Conservation (phyloP, 2,329 filamentous ascomycete genomes). For the Pseudogymnoascus sp. region DNA sequence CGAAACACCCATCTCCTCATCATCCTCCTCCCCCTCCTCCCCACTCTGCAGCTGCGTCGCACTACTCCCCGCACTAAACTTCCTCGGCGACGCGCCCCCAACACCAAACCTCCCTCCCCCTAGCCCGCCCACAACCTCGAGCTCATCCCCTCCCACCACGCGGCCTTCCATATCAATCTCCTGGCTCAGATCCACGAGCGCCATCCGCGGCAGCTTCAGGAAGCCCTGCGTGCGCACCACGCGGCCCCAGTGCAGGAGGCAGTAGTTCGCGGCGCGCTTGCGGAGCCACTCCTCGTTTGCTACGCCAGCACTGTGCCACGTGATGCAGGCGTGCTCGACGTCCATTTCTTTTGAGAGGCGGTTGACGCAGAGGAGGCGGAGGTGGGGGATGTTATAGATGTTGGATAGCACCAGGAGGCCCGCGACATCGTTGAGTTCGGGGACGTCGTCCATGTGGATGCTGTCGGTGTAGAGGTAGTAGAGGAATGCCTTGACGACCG, state of each 20-base stretch:
- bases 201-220: slow-evolving; percentile 66
- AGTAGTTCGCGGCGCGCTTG: slow-evolving; percentile 79
- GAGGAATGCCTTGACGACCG: slow-evolving; percentile 86
- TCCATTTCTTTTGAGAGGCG: slow-evolving; percentile 84
- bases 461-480: slow-evolving; percentile 96
- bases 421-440: slow-evolving; percentile 75
- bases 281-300: slow-evolving; percentile 92
- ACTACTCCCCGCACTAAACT: slow-evolving; percentile 53
- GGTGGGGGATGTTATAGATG: slow-evolving; percentile 92
- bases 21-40: slow-evolving; percentile 53
- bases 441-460: slow-evolving; percentile 54
- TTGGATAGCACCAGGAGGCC: slow-evolving; percentile 96
- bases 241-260: slow-evolving; percentile 88
- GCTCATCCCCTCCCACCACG: slow-evolving; percentile 58
- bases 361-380: slow-evolving; percentile 85
- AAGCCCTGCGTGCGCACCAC: slow-evolving; percentile 87
- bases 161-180: slow-evolving; percentile 91
- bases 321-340: slow-evolving; percentile 87
- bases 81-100: slow-evolving; percentile 38
- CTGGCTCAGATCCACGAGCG: slow-evolving; percentile 84
- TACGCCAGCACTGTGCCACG: slow-evolving; percentile 88
- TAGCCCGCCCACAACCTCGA: slow-evolving; percentile 40
- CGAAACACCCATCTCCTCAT: slow-evolving; percentile 54
- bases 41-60: slow-evolving; percentile 43
- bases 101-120: slow-evolving; percentile 42